Evolutionary conservation across 306 rosid genomes (phyloP).

Genomic region (Notholithocarpus densiflorus): DNA sequence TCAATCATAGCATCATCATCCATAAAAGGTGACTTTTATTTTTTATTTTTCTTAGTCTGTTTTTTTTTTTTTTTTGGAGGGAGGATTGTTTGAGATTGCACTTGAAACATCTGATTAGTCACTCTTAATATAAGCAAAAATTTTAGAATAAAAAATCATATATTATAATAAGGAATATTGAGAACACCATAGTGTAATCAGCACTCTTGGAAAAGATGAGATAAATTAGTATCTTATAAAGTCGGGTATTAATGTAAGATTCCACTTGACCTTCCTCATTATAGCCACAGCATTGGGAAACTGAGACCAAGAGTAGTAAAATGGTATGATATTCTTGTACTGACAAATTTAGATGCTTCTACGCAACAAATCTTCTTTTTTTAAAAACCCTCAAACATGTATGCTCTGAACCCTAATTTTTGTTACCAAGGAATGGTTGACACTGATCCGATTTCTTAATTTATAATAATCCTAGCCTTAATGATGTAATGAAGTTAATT

Average conservation of each 20-base stretch:
- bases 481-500: conserved; percentile 29
- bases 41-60: too few relatives aligned
- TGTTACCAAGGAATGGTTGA: conserved; percentile 43
- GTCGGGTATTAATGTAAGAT: conserved; percentile 29
- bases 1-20: too few relatives aligned
- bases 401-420: conserved; percentile 31
- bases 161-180: neutral
- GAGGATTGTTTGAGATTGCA: too few relatives aligned
- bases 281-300: conserved; percentile 12
- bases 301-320: conserved; percentile 27
- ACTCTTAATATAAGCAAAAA: too few relatives aligned
- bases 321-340: conserved; percentile 20
- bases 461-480: conserved; percentile 22
- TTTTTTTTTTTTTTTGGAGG: too few relatives aligned
- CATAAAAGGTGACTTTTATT: too few relatives aligned
- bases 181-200: neutral
- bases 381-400: conserved; percentile 28
- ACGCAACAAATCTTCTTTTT: conserved; percentile 31
- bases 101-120: too few relatives aligned
- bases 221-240: neutral
- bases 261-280: conserved; percentile 34
- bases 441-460: conserved; percentile 24
- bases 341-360: conserved; percentile 55
- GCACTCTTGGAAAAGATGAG: neutral
- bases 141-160: neutral